These are phyloP conservation scores for Yueomyces sinensis DNA, from an alignment of 805 yeast species.

Conservation along the genomic window DNA sequence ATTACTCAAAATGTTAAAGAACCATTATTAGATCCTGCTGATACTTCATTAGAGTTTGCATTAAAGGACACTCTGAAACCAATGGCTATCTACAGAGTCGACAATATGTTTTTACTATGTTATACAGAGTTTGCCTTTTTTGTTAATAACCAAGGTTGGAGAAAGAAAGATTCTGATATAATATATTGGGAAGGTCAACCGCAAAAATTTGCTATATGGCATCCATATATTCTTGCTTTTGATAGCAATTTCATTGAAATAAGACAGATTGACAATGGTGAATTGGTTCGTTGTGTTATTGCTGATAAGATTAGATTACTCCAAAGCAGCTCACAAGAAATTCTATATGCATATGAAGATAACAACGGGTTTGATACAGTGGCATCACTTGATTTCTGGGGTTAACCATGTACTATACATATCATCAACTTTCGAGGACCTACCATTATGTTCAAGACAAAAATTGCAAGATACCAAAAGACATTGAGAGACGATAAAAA, in stretches of 20 bases:
- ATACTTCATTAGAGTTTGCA: constrained; percentile 91
- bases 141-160: constrained; percentile 93
- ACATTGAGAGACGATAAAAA: no score
- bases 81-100: constrained; percentile 79
- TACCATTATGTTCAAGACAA: no score
- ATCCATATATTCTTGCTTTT: constrained; percentile 85
- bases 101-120: constrained; percentile 75
- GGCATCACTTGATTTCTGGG: constrained; percentile 87
- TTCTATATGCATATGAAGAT: constrained; percentile 82
- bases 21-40: constrained; percentile 92
- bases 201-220: constrained; percentile 81
- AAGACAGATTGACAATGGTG: constrained; percentile 80
- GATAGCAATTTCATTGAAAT: constrained; percentile 86
- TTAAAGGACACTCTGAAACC: constrained; percentile 63
- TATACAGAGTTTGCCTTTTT: constrained; percentile 91
- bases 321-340: constrained; percentile 87
- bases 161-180: constrained; percentile 86
- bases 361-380: constrained; percentile 86
- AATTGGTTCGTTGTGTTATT: constrained; percentile 70
- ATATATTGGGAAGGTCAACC: constrained; percentile 97
- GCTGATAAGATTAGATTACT: constrained; percentile 86
- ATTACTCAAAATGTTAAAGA: constrained; percentile 76
- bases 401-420: constrained; percentile 18
- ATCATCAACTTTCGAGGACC: no score
- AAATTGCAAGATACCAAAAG: no score